Conservation (phyloP, 176 grass and related monocot genomes). For the Avena sativa region DNA sequence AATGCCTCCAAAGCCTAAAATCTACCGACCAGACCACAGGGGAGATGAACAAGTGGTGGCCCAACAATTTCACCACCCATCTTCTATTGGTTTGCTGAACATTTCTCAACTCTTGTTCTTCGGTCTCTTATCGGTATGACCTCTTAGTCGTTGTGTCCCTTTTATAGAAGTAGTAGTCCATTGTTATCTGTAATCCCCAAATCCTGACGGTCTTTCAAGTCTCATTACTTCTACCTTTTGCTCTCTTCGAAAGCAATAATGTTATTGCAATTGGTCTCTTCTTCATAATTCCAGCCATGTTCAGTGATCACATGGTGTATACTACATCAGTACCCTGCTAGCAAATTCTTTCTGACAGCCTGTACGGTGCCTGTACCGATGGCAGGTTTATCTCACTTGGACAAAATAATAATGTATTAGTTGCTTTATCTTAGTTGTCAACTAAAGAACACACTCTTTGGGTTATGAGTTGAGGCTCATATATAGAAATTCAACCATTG, state of each 20-base stretch:
- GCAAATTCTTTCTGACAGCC: too few relatives aligned
- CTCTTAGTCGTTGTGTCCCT: not conserved
- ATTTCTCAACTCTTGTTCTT: not conserved
- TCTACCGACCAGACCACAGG: not conserved
- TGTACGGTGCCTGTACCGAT: too few relatives aligned
- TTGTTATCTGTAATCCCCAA: not conserved
- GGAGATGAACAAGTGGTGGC: not conserved
- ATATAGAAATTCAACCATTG: too few relatives aligned
- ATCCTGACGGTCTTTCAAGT: conserved; percentile 6
- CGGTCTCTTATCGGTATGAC: not conserved
- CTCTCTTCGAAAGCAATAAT: not conserved
- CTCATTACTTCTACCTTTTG: not conserved
- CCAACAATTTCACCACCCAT: not conserved
- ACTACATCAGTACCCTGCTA: not conserved
- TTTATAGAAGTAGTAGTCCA: not conserved
- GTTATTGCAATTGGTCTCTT: not conserved
- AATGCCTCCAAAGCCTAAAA: not conserved
- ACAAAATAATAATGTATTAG: too few relatives aligned
- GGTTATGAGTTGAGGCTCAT: too few relatives aligned
- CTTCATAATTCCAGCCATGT: not conserved
- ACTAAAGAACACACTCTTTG: too few relatives aligned
- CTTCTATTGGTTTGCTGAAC: not conserved
- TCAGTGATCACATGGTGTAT: not conserved
- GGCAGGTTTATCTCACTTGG: too few relatives aligned
- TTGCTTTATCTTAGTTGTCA: too few relatives aligned